Evolutionary conservation across 2,329 filamentous ascomycete genomes (phyloP).

Genomic region (Chaetomium globosum): DNA sequence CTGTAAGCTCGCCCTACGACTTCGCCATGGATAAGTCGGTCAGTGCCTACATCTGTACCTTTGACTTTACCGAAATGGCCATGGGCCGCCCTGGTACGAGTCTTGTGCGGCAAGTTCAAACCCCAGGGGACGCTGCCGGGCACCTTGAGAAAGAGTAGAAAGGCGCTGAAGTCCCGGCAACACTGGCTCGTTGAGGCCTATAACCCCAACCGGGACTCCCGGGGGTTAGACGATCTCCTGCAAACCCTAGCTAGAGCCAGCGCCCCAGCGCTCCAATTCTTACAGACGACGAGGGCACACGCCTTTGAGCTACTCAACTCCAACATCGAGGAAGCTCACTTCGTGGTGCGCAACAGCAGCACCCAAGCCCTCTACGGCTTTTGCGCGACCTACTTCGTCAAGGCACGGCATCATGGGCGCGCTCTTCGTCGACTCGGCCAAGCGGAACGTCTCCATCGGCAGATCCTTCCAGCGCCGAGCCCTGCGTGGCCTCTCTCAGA

Average conservation of each 20-base stretch:
- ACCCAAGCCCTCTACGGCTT: conserved; percentile 91
- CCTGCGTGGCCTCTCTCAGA: conserved; percentile 70
- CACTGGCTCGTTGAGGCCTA: conserved; percentile 94
- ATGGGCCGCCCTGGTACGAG: conserved; percentile 79
- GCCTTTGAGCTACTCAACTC: conserved; percentile 75
- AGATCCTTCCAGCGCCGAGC: conserved; percentile 86
- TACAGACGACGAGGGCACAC: conserved; percentile 68
- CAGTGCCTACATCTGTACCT: conserved; percentile 91
- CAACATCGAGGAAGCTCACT: conserved; percentile 78
- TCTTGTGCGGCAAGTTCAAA: conserved; percentile 74
- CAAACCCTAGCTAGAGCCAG: conserved; percentile 68
- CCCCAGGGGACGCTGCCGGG: conserved; percentile 66
- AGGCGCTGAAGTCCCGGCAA: conserved; percentile 83
- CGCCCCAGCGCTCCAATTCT: conserved; percentile 67
- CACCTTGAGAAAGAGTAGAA: conserved; percentile 83
- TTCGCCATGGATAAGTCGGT: conserved; percentile 92
- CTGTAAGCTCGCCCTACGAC: conserved; percentile 94
- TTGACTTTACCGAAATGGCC: conserved; percentile 93
- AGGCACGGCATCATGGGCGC: conserved; percentile 75
- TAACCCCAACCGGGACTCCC: conserved; percentile 74
- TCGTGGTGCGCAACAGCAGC: conserved; percentile 90
- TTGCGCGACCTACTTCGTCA: conserved; percentile 84
- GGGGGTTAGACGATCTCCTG: conserved; percentile 75
- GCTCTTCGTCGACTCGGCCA: conserved; percentile 84
- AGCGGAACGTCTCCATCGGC: conserved; percentile 87